Base-by-base conservation (phyloP, 2,329 filamentous ascomycete species). In the Graphilbum fragrans region DNA sequence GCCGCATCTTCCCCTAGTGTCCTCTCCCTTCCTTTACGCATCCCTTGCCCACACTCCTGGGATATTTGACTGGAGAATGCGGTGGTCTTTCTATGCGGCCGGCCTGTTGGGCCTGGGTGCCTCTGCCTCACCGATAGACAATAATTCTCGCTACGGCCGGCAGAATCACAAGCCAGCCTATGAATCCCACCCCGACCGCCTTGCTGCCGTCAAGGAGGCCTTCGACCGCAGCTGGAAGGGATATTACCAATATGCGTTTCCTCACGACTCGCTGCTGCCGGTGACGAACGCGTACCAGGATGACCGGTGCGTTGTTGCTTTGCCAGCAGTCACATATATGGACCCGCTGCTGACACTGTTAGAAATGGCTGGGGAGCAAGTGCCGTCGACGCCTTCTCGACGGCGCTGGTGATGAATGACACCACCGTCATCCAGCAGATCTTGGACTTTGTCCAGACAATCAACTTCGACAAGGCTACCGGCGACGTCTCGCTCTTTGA, bases 301-400 rank as follows among this genome's bases (percentile, higher is more conserved):
- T 57, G 82, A 84, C 41, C 72, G 82, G 83, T 86, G 62, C 49
- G 64, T 32, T 29, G 25, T 29, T 29, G 25, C 25, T 29, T n/a
- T 29, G 25, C 25, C 8, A 8, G 25, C 25, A 14, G 14, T 29
- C 25, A 17, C n/a, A 37, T 16, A 27, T 12, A 31, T 17, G 4
- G 5, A 14, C 23, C 5, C 8, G 19, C 44, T n/a, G n/a, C n/a
- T n/a, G n/a, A n/a, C n/a, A n/a, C n/a, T n/a, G n/a, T n/a, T n/a
- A 88, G 84, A 47, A 88, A 88, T 53, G 80, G 77, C 41, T 94
- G 86, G 86, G 86, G 86, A 20, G 84, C 85, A 23, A 87, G 80
- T 34, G 83, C 85, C 1, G 72, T 92, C 14, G 86, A 94, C 57
- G 82, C 84, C 2, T 66, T 94, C 37, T 81, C 76, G 45, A 93